These are phyloP conservation scores for Dacryopinax spathularia DNA, from an alignment of 768 basidiomycete species.

Conservation along the genomic window DNA sequence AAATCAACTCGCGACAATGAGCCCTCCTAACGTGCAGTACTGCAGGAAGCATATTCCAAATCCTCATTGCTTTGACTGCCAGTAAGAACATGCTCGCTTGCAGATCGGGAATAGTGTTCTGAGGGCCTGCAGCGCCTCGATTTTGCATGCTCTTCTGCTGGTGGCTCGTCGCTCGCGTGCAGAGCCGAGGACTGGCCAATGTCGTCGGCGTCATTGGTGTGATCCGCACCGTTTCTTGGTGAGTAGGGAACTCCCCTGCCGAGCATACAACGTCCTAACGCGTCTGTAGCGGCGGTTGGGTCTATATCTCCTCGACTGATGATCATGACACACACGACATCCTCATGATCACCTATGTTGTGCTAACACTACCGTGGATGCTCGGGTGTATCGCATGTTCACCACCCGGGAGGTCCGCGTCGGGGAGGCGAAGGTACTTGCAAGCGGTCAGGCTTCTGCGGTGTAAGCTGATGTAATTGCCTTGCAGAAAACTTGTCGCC, in stretches of 20 bases:
- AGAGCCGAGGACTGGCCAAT: slow-evolving; percentile 32
- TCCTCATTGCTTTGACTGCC: slow-evolving; percentile 73
- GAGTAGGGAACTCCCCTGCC: not conserved
- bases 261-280: not conserved
- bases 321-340: slow-evolving; percentile 74
- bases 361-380: slow-evolving; percentile 85
- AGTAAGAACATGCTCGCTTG: slow-evolving; percentile 27
- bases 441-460: not conserved
- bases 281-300: slow-evolving; percentile 55
- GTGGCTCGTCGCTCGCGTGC: slow-evolving; percentile 41
- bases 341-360: slow-evolving; percentile 76
- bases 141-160: slow-evolving; percentile 50
- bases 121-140: slow-evolving; percentile 44
- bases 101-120: not conserved
- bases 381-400: slow-evolving; percentile 48
- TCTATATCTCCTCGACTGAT: slow-evolving; percentile 70
- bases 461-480: not conserved
- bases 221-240: slow-evolving; percentile 57
- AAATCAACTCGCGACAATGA: no score
- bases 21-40: not conserved
- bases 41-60: slow-evolving; percentile 57
- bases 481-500: slow-evolving; percentile 40
- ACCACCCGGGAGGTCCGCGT: slow-evolving; percentile 25
- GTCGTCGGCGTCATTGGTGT: slow-evolving; percentile 49
- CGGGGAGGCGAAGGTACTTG: slow-evolving; percentile 40